Percentiles rank a stretch among this genome's conserved stretches.
Conservation (phyloP, 1,284 basidiomycete species). For the Cryptococcus sp. region DNA sequence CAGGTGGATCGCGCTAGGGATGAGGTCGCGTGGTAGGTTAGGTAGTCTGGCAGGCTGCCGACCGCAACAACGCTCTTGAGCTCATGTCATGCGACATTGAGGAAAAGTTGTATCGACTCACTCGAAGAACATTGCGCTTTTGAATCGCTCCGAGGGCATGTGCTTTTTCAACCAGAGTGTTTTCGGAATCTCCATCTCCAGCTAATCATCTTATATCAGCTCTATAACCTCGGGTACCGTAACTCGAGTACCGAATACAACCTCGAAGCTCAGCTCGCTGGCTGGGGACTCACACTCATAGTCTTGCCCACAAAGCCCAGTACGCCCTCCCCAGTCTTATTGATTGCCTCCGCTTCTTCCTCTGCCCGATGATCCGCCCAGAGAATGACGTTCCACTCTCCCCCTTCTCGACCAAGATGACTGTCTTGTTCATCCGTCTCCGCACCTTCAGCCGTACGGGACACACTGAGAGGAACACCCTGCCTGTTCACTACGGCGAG, state of each 20-base stretch:
- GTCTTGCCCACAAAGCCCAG: slow-evolving; percentile 94
- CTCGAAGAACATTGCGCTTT: slow-evolving; percentile 90
- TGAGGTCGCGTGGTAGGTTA: slow-evolving; percentile 88
- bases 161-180: slow-evolving; percentile 92
- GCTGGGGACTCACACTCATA: slow-evolving; percentile 74
- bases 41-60: slow-evolving; percentile 77
- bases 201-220: slow-evolving; percentile 55
- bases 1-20: slow-evolving; percentile 81
- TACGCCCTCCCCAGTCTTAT: slow-evolving; percentile 77
- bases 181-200: slow-evolving; percentile 97
- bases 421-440: slow-evolving; percentile 30
- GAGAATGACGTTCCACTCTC: slow-evolving; percentile 80
- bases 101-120: slow-evolving; percentile 21
- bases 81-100: not conserved
- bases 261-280: not conserved
- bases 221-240: too few relatives aligned
- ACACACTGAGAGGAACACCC: slow-evolving; percentile 78
- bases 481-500: slow-evolving; percentile 78
- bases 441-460: slow-evolving; percentile 52
- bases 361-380: slow-evolving; percentile 92
- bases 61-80: not conserved
- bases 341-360: slow-evolving; percentile 87
- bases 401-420: slow-evolving; percentile 62
- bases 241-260: not conserved
- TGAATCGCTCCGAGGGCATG: slow-evolving; percentile 76